Percentiles rank a stretch among this genome's conserved stretches.
Conservation (phyloP, 805 yeast species). For the Komagataella pastoris region DNA sequence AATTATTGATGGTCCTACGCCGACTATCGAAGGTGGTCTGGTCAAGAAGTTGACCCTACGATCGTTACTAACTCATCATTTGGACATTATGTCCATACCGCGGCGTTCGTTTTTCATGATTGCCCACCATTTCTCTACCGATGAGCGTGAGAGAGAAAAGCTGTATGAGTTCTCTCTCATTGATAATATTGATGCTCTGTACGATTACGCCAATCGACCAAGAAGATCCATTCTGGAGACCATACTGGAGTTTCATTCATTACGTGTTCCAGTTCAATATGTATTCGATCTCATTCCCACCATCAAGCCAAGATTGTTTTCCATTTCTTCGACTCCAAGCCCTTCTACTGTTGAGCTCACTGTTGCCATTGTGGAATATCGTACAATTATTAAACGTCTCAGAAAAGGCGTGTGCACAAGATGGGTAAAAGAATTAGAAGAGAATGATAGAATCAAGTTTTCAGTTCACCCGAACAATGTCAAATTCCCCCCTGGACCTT, state of each 20-base stretch:
- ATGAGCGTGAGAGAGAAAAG: conserved; percentile 63
- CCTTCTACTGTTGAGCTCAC: conserved; percentile 44
- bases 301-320: conserved; percentile 71
- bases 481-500: conserved; percentile 27
- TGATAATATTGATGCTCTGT: conserved; percentile 70
- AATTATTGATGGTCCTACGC: conserved; percentile 21
- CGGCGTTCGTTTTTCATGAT: conserved; percentile 67
- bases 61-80: conserved; percentile 59
- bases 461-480: conserved; percentile 34
- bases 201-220: conserved; percentile 88
- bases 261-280: conserved; percentile 64
- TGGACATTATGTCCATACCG: conserved; percentile 78
- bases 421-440: conserved; percentile 44
- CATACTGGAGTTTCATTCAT: conserved; percentile 64
- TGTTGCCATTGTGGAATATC: conserved; percentile 77
- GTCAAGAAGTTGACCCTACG: conserved; percentile 55
- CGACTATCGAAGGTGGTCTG: conserved; percentile 43
- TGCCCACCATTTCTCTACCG: conserved; percentile 65
- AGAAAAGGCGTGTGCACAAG: conserved; percentile 76
- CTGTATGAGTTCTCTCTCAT: conserved; percentile 59
- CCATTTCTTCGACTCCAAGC: conserved; percentile 58
- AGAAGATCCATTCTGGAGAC: conserved; percentile 79
- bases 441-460: conserved; percentile 38
- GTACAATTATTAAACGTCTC: conserved; percentile 61
- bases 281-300: conserved; percentile 67